Evolutionary conservation across 2,329 filamentous ascomycete species (phyloP).

Genomic region (Orbilia blumenaviensis): DNA sequence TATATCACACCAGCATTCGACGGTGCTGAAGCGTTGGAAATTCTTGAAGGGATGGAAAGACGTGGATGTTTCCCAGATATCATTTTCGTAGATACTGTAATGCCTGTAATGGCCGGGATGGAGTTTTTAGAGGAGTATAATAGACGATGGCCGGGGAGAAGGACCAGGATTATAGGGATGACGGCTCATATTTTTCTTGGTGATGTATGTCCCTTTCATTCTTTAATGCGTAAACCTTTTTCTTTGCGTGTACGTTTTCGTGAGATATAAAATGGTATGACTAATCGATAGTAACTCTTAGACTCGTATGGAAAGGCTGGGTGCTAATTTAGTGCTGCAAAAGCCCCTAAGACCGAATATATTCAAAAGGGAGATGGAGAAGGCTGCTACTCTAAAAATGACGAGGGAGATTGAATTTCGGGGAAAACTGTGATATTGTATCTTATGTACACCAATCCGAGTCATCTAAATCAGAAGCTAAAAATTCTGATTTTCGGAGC

Average conservation of each 20-base stretch:
- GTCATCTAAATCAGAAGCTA: too few relatives aligned
- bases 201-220: slow-evolving; percentile 13
- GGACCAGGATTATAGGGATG: slow-evolving; percentile 14
- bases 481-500: too few relatives aligned
- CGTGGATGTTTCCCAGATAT: slow-evolving; percentile 24
- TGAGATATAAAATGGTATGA: background rate
- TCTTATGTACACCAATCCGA: background rate
- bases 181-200: background rate
- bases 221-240: too few relatives aligned
- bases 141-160: slow-evolving; percentile 15
- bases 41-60: slow-evolving; percentile 12
- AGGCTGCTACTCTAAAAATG: slow-evolving; percentile 13
- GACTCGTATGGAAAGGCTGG: slow-evolving; percentile 7
- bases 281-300: background rate
- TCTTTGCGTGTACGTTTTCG: background rate
- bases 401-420: slow-evolving; percentile 36
- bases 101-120: slow-evolving; percentile 31
- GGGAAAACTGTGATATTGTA: slow-evolving; percentile 1
- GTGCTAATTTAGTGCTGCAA: background rate
- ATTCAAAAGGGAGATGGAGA: background rate
- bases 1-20: slow-evolving; percentile 10
- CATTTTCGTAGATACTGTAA: slow-evolving; percentile 15
- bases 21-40: slow-evolving; percentile 11
- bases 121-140: slow-evolving; percentile 28
- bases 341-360: slow-evolving; percentile 9